Conservation (phyloP, 306 rosid genomes). For the cucumber (Cucumis sativus) region Cucumber_9930_V3 NC_026661.2:5487501-5488000, state of each 20-base stretch:
- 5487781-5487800: neutral
- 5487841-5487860: neutral
- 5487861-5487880: neutral
- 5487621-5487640: slow-evolving; percentile 97
- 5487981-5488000: neutral
- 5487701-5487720: slow-evolving; percentile 77
- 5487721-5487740: slow-evolving; percentile 98
- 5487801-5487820: neutral
- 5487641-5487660: slow-evolving; percentile 93
- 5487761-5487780: neutral
- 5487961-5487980: neutral
- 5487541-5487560: slow-evolving; percentile 7
- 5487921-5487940: neutral
- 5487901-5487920: neutral
- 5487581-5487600: neutral
- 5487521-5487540: slow-evolving; percentile 5
- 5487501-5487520: slow-evolving; percentile 77
- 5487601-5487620: slow-evolving; percentile 55
- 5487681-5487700: slow-evolving; percentile 87
- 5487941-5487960: neutral
- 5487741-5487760: slow-evolving; percentile 45
- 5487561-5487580: neutral
- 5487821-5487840: neutral
- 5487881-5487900: neutral
- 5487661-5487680: slow-evolving; percentile 97